Base-by-base conservation (phyloP, 495 filamentous ascomycete species). In the Pseudoneurospora amorphoporcata region DNA sequence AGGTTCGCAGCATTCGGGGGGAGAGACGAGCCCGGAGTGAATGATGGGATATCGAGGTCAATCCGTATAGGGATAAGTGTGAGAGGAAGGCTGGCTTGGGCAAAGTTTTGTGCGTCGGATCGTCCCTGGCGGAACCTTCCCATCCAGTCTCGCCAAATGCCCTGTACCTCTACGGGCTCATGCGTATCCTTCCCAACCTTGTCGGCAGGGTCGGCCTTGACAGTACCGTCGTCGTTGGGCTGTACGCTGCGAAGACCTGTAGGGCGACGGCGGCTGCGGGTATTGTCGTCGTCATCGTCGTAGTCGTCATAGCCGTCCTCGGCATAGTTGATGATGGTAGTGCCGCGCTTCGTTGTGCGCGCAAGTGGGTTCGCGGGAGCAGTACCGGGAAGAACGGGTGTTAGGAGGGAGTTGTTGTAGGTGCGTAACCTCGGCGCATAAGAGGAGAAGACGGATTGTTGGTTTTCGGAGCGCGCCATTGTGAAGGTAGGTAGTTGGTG, bases 61-160 rank as follows among this genome's bases (percentile, higher is more conserved):
- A 99, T 94, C 68, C 96, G 92, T 74, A 99, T 98, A 8, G 95
- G 95, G 69, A 99, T 94, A 35, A 98, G 87, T 4, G 93, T 95
- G 35, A 96, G 86, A 35, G 96, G 95, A 38, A 98, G 87, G 70
- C 90, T 87, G 32, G 92, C 89, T 81, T 97, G 95, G 16, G 92
- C 91, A 74, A 92, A 90, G 74, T 91, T 87, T 75, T 97, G 94
- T 72, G 90, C 80, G 69, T 94, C 92, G 9, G 91, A 88, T 70
- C 85, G 83, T 58, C 73, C 74, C 4, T 69, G 45, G 70, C 79
- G 79, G 80, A 89, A 90, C 71, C 94, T 94, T 68, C 90, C 87
- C 92, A 97, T 97, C 94, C 94, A 98, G 74, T 98, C 94, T 72
- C 94, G 87, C 88, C 92, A 97, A 74, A 97, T 90, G 43, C 94